Evolutionary conservation across 2,329 filamentous ascomycete genomes (phyloP).

Genomic region (Hymenoscyphus albidus): DNA sequence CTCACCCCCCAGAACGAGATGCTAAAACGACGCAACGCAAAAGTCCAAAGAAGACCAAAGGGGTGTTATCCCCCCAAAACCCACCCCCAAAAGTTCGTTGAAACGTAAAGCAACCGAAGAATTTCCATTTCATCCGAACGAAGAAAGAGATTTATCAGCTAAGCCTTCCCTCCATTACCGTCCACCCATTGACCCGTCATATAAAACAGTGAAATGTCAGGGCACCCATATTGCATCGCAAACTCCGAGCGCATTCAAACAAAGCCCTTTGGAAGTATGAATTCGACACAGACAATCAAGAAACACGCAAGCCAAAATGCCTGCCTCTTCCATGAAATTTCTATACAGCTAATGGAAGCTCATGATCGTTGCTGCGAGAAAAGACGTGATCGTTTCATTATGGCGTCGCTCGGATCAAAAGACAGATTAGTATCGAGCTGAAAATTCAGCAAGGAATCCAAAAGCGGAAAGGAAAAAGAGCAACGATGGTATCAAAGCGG

Average conservation of each 20-base stretch:
- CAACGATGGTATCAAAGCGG: conserved; percentile 14
- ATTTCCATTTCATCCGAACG: no score
- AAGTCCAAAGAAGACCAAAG: neutral
- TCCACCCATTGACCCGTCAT: no score
- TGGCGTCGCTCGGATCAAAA: neutral
- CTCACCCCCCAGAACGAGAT: neutral
- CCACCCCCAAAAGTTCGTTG: neutral
- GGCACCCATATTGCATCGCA: neutral
- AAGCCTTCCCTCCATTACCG: no score
- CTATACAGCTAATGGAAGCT: neutral
- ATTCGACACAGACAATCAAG: neutral
- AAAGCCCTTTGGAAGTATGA: neutral
- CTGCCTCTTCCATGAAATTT: neutral
- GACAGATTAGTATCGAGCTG: neutral
- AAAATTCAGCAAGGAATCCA: neutral
- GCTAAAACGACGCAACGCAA: neutral
- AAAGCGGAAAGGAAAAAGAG: neutral
- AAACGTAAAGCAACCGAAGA: no score
- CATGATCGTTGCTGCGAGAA: neutral
- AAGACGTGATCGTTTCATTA: neutral
- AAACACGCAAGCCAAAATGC: neutral
- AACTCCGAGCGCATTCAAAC: neutral
- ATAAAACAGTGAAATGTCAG: no score
- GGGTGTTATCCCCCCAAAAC: neutral
- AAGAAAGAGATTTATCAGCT: no score